Conservation (phyloP, 257 asterid species). For the Solanum stenotomum region DNA sequence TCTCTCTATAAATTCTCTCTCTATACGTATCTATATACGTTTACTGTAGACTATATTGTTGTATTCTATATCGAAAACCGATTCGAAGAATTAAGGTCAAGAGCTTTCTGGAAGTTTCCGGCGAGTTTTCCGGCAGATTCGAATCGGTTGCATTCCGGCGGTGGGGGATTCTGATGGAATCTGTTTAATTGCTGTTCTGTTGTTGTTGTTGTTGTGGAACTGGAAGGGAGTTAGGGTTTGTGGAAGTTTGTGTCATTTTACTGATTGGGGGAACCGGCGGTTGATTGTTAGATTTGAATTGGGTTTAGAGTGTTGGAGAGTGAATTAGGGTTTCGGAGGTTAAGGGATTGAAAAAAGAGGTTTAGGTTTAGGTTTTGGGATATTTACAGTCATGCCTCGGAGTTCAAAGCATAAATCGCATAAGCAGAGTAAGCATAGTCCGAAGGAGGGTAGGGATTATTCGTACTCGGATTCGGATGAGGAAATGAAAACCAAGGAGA, state of each 20-base stretch:
- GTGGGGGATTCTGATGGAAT: not conserved
- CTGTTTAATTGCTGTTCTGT: not conserved
- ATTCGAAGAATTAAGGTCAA: conserved; percentile 21
- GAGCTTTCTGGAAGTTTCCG: conserved; percentile 17
- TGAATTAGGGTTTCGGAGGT: conserved; percentile 50
- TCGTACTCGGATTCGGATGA: conserved; percentile 82
- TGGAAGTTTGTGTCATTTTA: not conserved
- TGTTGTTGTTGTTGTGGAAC: not conserved
- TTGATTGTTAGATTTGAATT: conserved; percentile 4
- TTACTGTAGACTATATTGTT: not conserved
- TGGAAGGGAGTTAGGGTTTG: not conserved
- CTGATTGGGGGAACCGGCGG: not conserved
- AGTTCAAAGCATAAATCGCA: conserved; percentile 92
- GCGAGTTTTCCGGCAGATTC: not conserved
- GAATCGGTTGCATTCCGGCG: not conserved
- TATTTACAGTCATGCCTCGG: conserved; percentile 55
- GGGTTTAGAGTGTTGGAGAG: conserved; percentile 5
- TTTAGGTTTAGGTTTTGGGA: not conserved
- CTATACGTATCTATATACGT: not conserved
- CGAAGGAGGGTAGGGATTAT: conserved; percentile 55
- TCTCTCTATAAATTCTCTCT: not conserved
- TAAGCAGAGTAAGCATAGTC: conserved; percentile 80
- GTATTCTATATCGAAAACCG: conserved; percentile 22
- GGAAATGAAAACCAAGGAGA: conserved; percentile 65
- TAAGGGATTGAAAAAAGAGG: not conserved